Conservation (phyloP, 164 flowering plant genomes). For the Kalanchoe fedtschenkoi region DNA sequence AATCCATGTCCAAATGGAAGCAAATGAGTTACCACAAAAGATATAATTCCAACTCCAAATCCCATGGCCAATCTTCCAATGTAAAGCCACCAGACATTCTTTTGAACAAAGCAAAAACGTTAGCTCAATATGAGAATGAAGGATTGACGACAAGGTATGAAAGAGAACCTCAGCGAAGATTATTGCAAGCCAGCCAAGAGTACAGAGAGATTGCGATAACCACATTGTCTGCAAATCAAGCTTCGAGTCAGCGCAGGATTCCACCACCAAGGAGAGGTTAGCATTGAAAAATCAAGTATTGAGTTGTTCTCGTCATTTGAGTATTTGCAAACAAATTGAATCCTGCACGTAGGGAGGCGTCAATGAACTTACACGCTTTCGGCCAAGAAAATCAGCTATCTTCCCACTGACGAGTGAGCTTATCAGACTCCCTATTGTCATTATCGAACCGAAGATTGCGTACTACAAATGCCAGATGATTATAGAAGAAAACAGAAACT, state of each 20-base stretch:
- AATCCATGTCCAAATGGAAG: not conserved
- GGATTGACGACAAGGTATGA: not conserved
- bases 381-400: slow-evolving; percentile 32
- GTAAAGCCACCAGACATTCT: slow-evolving; percentile 33
- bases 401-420: slow-evolving; percentile 28
- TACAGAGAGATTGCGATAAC: slow-evolving; percentile 19
- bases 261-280: not conserved
- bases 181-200: slow-evolving; percentile 32
- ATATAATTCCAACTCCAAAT: slow-evolving; percentile 26
- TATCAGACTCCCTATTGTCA: slow-evolving; percentile 33
- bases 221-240: slow-evolving; percentile 29
- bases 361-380: slow-evolving; percentile 29
- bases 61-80: slow-evolving; percentile 30
- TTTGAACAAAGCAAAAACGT: not conserved
- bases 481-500: slow-evolving; percentile 13
- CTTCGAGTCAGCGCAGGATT: not conserved
- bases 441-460: slow-evolving; percentile 18
- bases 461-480: slow-evolving; percentile 1
- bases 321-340: not conserved
- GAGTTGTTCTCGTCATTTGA: too few species aligned
- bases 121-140: not conserved
- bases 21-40: slow-evolving; percentile 28
- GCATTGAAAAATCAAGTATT: not conserved
- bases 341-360: too few species aligned
- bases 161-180: slow-evolving; percentile 23